A percentile compares a stretch with the other conserved stretches of the same genome.
Conservation (phyloP, 495 filamentous ascomycete species). For the Poronia punctata region DNA sequence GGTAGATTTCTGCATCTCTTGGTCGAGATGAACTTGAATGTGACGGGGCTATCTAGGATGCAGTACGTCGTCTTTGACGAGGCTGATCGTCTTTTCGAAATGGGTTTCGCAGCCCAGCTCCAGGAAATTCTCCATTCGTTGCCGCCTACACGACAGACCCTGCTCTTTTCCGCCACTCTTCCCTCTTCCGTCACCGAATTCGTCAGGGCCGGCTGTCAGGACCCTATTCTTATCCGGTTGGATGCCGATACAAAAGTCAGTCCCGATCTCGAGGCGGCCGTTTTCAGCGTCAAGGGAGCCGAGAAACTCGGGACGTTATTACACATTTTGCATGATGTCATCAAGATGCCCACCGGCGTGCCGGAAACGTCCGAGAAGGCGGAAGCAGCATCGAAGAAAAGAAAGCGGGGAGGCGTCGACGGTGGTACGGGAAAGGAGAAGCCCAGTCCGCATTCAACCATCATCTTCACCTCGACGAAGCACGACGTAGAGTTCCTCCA, state of each 20-base stretch:
- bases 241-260: conserved; percentile 95
- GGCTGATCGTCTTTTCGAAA: conserved; percentile 93
- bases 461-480: conserved; percentile 90
- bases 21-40: conserved; percentile 69
- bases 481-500: conserved; percentile 96
- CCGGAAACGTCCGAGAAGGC: conserved; percentile 51
- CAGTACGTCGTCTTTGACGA: conserved; percentile 95
- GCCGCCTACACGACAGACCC: conserved; percentile 75
- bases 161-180: conserved; percentile 90
- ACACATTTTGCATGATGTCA: conserved; percentile 81
- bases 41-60: conserved; percentile 51
- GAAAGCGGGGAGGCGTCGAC: conserved; percentile 57
- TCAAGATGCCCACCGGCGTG: conserved; percentile 79
- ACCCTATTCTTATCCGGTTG: conserved; percentile 71
- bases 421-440: conserved; percentile 42
- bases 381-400: conserved; percentile 53
- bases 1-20: conserved; percentile 93
- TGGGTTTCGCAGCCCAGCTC: conserved; percentile 92
- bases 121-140: conserved; percentile 88
- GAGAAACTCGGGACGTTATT: conserved; percentile 92
- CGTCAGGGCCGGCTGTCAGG: conserved; percentile 75
- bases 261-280: conserved; percentile 84
- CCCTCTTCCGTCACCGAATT: conserved; percentile 94
- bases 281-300: conserved; percentile 83
- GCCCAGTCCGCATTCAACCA: conserved; percentile 76